These are phyloP conservation scores for Hirschioporus abietinus DNA, from an alignment of 768 basidiomycete genomes.

Conservation along the genomic window DNA sequence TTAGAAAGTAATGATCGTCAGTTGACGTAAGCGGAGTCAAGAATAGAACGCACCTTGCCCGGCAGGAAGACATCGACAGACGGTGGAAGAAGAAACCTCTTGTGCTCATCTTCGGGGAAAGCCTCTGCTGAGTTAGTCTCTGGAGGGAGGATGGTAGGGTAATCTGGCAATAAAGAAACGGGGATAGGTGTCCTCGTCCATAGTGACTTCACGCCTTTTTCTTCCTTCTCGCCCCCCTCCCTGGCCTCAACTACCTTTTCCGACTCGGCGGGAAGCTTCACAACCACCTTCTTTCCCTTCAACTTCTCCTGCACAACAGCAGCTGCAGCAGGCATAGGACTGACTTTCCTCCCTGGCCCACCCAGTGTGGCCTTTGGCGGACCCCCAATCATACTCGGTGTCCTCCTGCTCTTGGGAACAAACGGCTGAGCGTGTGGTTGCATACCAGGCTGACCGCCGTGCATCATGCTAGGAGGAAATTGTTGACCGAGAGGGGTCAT, in stretches of 20 bases:
- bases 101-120: constrained; percentile 64
- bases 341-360: constrained; percentile 72
- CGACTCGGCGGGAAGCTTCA: constrained; percentile 74
- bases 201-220: constrained; percentile 34
- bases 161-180: constrained; percentile 28
- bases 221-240: constrained; percentile 28
- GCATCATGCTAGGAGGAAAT: constrained; percentile 45
- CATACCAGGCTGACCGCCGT: constrained; percentile 28
- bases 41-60: constrained; percentile 51
- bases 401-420: constrained; percentile 57
- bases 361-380: constrained; percentile 86
- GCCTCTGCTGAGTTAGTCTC: constrained; percentile 42
- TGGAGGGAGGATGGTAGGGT: constrained; percentile 22
- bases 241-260: constrained; percentile 19
- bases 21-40: constrained; percentile 6
- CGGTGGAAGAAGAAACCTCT: constrained; percentile 57
- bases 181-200: constrained; percentile 62
- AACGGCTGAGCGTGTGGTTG: constrained; percentile 42
- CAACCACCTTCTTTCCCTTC: constrained; percentile 61
- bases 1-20: constrained; percentile 9
- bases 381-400: constrained; percentile 66
- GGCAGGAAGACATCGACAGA: constrained; percentile 80
- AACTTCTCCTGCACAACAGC: constrained; percentile 16
- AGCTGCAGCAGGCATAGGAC: constrained; percentile 45
- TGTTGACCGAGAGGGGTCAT: constrained; percentile 60